A percentile compares a stretch with the other conserved stretches of the same genome.
phyloP scores from a whole-genome alignment of 805 yeast species.

The Priceomyces melissophilus region DNA sequence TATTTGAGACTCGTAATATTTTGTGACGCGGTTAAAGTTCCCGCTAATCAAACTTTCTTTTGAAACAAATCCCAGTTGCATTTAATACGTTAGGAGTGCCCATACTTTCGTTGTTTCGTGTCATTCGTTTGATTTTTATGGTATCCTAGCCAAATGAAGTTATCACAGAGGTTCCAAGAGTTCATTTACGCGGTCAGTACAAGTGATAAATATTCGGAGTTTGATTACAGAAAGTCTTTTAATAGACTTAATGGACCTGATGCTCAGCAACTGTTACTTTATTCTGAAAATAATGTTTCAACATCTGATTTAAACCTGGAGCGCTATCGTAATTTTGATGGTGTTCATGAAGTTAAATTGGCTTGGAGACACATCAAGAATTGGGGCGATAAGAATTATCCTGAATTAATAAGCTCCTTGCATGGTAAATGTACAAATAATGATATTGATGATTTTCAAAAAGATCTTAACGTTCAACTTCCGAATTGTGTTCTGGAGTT shows the following conservation, averaged over 20 bases:
- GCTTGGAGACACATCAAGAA: constrained; percentile 89
- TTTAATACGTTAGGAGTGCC: no score
- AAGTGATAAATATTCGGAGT: constrained; percentile 69
- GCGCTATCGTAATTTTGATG: constrained; percentile 45
- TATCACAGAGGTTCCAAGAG: constrained; percentile 47
- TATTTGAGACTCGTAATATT: no score
- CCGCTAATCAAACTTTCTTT: no score
- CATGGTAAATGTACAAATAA: constrained; percentile 74
- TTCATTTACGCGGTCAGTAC: constrained; percentile 62
- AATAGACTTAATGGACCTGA: constrained; percentile 42
- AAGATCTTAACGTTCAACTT: constrained; percentile 67
- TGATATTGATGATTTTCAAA: constrained; percentile 80
- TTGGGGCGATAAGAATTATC: constrained; percentile 76
- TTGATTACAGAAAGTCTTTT: constrained; percentile 46
- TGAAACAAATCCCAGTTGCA: no score
- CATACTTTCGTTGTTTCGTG: no score
- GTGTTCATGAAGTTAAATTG: constrained; percentile 68
- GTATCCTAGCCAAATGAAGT: constrained; percentile 12
- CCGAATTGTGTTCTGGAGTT: constrained; percentile 85
- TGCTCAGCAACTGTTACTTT: constrained; percentile 26
- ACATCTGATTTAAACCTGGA: constrained; percentile 16
- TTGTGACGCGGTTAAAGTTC: no score
- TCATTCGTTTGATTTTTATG: not conserved
- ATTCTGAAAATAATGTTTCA: constrained; percentile 24
- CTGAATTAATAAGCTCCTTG: constrained; percentile 77